phyloP scores from a whole-genome alignment of 78 protist genomes.

The Monocercomonoides exilis region DNA sequence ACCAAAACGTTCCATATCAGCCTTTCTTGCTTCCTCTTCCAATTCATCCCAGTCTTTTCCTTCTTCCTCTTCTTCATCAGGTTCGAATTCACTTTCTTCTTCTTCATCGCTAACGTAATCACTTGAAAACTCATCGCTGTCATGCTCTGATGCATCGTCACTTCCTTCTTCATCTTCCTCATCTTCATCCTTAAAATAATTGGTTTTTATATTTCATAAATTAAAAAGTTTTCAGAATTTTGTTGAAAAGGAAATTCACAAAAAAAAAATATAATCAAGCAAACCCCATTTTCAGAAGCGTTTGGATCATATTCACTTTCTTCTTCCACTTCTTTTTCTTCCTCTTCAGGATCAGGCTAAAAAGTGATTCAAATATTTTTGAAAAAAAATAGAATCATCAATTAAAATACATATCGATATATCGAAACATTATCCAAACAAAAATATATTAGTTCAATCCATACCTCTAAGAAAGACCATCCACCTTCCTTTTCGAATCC shows the following conservation, averaged over 20 bases:
- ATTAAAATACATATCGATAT: no score
- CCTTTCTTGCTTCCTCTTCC: conserved; percentile 26
- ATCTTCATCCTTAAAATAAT: conserved; percentile 23
- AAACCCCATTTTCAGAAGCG: background rate
- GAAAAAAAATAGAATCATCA: no score
- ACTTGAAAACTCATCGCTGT: background rate
- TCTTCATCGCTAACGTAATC: background rate
- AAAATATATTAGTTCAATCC: no score
- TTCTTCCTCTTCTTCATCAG: conserved; percentile 34
- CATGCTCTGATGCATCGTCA: conserved; percentile 12
- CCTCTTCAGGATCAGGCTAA: no score
- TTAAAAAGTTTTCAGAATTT: background rate
- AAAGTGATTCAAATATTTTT: no score
- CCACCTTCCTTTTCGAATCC: conserved; percentile 65
- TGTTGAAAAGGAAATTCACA: background rate
- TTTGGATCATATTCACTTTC: conserved; percentile 30
- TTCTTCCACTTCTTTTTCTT: conserved; percentile 24
- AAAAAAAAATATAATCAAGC: background rate
- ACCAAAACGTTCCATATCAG: background rate
- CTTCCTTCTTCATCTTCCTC: conserved; percentile 25
- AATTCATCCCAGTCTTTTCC: conserved; percentile 46
- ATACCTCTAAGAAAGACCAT: conserved; percentile 59
- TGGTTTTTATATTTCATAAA: conserved; percentile 13
- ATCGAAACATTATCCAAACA: no score
- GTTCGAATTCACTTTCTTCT: conserved; percentile 39